Evolutionary conservation across 176 grass and related monocot genomes (phyloP), one percentile per base, ranked within the genome.

Genomic region (Alloteropsis semialata): DNA sequence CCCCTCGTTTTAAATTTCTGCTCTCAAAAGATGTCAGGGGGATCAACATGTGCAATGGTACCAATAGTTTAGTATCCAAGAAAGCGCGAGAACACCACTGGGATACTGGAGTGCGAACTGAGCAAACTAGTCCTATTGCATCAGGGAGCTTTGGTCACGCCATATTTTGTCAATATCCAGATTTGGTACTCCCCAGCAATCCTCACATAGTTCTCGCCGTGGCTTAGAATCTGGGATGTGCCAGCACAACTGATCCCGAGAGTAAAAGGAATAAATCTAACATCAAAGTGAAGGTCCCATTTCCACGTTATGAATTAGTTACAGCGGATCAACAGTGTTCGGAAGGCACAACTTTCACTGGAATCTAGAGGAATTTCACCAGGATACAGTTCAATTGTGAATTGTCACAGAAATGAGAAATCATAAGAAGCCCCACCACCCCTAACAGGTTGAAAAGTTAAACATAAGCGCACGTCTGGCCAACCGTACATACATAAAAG

Each of bases 1-100:
- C n/a, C n/a, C n/a, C n/a, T n/a, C n/a, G n/a, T n/a, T n/a, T 58
- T 34, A 68, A 24, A 45, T 84, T 56, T 68, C 37, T 54, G n/a
- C 33, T 53, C 33, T 84, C 36, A n/a, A n/a, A n/a, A n/a, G n/a
- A n/a, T n/a, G n/a, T n/a, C n/a, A n/a, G n/a, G n/a, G n/a, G n/a
- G n/a, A n/a, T 65, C 24, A 83, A 37, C 57, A 73, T 73, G 13
- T 24, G 15, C 37, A 5, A 70, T 30, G 1, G 27, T 6, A 28
- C 51, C 69, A 10, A 81, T 45, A 45, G 6, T 22, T 25, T 9
- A 17, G 0, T 29, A 72, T 49, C 43, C 28, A 50, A 3, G 17
- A 34, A 48, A 72, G 43, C n/a, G 8, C 19, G 18, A 66, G 19
- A 72, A 11, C 25, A 5, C 15, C 43, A 30, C 25, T 72, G 16